Evolutionary conservation across 805 yeast genomes (phyloP).

Genomic region (Ascoidea tarda): DNA sequence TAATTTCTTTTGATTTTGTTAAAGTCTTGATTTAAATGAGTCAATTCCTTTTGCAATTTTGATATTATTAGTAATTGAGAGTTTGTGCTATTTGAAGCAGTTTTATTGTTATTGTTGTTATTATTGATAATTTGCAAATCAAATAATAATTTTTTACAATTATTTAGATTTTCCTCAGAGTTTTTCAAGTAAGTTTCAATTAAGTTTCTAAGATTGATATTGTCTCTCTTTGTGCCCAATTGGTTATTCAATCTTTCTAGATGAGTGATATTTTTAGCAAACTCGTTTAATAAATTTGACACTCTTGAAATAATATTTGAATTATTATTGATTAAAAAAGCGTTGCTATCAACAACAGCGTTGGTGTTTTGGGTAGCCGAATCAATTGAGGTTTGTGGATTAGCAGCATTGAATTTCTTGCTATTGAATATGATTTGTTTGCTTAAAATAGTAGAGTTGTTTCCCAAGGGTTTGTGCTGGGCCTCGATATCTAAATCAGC

Average conservation of each 20-base stretch:
- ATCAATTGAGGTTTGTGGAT: too few relatives aligned
- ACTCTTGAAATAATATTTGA: slow-evolving; percentile 12
- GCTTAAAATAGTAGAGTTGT: not conserved
- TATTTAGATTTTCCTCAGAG: slow-evolving; percentile 13
- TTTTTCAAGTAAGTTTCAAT: slow-evolving; percentile 14
- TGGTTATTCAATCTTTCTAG: slow-evolving; percentile 34
- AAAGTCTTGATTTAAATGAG: slow-evolving; percentile 32
- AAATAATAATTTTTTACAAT: slow-evolving; percentile 11
- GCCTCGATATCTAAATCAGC: not conserved
- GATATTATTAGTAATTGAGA: slow-evolving; percentile 6
- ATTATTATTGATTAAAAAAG: not conserved
- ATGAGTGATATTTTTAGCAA: slow-evolving; percentile 33
- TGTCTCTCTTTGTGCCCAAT: slow-evolving; percentile 40
- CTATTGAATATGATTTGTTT: too few relatives aligned
- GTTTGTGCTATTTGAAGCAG: slow-evolving; percentile 5
- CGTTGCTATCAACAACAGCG: not conserved
- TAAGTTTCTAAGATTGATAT: slow-evolving; percentile 19
- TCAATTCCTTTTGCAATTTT: slow-evolving; percentile 42
- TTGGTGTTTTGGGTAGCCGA: not conserved
- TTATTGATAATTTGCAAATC: slow-evolving; percentile 4
- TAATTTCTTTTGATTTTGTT: slow-evolving; percentile 29
- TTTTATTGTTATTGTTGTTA: slow-evolving; percentile 8
- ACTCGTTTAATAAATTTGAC: slow-evolving; percentile 20
- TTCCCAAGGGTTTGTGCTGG: not conserved
- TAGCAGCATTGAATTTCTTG: too few relatives aligned